Evolutionary conservation across 768 basidiomycete genomes (phyloP), one percentile per base, ranked within the genome.

Genomic region (Collybia nuda): DNA sequence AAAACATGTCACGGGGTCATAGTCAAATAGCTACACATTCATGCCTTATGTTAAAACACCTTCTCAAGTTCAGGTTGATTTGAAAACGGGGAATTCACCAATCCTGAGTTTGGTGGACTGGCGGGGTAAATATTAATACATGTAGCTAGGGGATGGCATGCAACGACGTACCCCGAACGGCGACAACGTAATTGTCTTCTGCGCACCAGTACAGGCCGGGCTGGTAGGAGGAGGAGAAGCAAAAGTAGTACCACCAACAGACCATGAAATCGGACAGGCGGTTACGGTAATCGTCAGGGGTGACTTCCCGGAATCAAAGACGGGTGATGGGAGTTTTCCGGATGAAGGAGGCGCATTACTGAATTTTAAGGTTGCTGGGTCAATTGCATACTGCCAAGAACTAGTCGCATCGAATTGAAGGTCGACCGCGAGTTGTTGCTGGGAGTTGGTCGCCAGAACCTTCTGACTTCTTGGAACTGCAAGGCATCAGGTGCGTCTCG

Each of bases 361-460:
- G 61, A 78, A 78, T 42, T 65, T 65, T 23, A 76, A 55, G 3
- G 73, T 73, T 2, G 67, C 56, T 0, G 77, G 77, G 58, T 83
- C 79, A 51, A 81, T 80, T 14, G 80, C 80, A 56, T 76, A 80
- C 56, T 79, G 74, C 80, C 80, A 82, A 7, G 66, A 55, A 2
- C 59, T 67, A 3, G 73, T 73, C 6, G 80, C 71, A 47, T 78
- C 75, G 54, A 77, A 79, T 58, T 81, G 62, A 26, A 79, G 67
- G 52, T 82, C 80, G 15, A 70, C 69, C 0, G 79, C 80, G 21
- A 72, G 62, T 7, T 72, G 69, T 56, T 79, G 67, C 47, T 74
- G 64, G 5, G 72, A 61, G 56, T 80, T 77, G 42, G 60, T 65
- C 1, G 67, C 56, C 19, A 81, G 67, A 32, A 77, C 72, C 28